These are phyloP conservation scores for Cystobasidium onofrii DNA, from an alignment of 768 basidiomycete genomes.

Conservation along the genomic window DNA sequence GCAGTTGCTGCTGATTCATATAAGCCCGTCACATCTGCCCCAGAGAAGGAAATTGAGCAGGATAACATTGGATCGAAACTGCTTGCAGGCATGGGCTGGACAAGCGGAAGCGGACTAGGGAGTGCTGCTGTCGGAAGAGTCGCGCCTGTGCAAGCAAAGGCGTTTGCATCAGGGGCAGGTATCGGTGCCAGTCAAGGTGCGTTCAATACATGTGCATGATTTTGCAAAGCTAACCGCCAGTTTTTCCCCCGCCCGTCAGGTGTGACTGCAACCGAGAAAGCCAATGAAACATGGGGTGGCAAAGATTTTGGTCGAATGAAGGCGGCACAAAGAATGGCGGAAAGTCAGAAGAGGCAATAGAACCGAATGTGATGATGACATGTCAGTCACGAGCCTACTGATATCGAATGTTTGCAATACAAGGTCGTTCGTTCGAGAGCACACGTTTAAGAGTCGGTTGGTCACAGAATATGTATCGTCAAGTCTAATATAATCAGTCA, in stretches of 20 bases:
- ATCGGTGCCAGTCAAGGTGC: constrained; percentile 84
- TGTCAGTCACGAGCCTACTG: too few species aligned
- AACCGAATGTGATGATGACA: background rate
- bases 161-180: constrained; percentile 80
- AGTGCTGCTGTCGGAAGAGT: constrained; percentile 71
- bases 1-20: constrained; percentile 43
- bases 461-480: too few species aligned
- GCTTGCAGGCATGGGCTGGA: constrained; percentile 98
- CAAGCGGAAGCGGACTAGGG: constrained; percentile 77
- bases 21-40: constrained; percentile 55
- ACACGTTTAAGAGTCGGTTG: background rate
- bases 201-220: constrained; percentile 43
- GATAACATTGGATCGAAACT: constrained; percentile 85
- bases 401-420: background rate
- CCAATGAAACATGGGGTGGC: constrained; percentile 7
- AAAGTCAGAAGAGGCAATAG: background rate
- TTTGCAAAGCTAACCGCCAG: too few species aligned
- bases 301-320: constrained; percentile 9
- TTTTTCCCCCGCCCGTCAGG: background rate
- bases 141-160: constrained; percentile 68
- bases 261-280: constrained; percentile 10
- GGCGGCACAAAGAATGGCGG: background rate
- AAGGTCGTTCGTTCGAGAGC: background rate
- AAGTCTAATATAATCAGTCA: too few species aligned
- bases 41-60: constrained; percentile 66